These are phyloP conservation scores for Agrocybe chaxingu DNA, from an alignment of 768 basidiomycete species.

Conservation along the genomic window DNA sequence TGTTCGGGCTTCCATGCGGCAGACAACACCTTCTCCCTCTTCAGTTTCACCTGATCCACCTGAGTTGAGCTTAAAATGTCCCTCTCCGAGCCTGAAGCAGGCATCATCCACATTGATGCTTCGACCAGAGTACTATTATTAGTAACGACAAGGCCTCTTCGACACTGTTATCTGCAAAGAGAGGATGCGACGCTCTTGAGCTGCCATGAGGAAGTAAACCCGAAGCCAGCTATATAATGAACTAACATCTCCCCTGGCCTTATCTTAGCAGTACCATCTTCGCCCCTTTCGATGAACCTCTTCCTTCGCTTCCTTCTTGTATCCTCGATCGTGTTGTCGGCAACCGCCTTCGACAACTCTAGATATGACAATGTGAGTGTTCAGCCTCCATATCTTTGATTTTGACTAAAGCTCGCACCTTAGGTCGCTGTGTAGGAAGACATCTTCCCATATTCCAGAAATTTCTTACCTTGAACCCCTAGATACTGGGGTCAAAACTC, in stretches of 20 bases:
- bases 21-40: conserved; percentile 1
- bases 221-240: too few relatives aligned
- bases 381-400: not conserved
- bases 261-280: too few relatives aligned
- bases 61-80: conserved; percentile 9
- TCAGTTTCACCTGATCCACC: not conserved
- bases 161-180: conserved; percentile 1
- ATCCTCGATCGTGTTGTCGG: conserved; percentile 5
- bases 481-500: conserved; percentile 81
- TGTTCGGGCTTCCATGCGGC: not conserved
- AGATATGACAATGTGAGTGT: conserved; percentile 60
- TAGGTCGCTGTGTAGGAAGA: conserved; percentile 55
- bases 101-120: conserved; percentile 7
- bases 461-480: not conserved
- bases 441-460: not conserved
- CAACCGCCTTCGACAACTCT: conserved; percentile 48
- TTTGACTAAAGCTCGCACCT: conserved; percentile 1
- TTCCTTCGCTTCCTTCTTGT: conserved; percentile 3
- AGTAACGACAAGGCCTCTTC: not conserved
- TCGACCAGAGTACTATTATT: too few relatives aligned
- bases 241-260: too few relatives aligned
- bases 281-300: not conserved
- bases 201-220: not conserved
- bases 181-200: not conserved
- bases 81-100: conserved; percentile 13